Percentiles rank a stretch among this genome's conserved stretches.
These are phyloP conservation scores for Cantharellus cinnabarinus DNA, from an alignment of 768 basidiomycete genomes.

Conservation along the genomic window DNA sequence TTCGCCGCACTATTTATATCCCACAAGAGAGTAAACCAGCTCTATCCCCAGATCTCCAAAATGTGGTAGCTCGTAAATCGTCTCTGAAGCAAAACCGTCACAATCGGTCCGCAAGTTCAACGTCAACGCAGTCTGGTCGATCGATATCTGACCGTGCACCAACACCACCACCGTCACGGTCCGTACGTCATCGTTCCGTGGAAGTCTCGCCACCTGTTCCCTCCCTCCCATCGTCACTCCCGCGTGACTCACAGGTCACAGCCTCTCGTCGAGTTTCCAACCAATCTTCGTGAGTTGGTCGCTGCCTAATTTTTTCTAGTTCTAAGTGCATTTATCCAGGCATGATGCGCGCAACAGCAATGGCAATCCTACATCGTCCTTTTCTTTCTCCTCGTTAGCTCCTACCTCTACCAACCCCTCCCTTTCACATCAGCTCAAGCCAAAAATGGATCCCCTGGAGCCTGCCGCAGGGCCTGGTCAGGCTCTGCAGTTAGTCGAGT, in stretches of 20 bases:
- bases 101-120: conserved; percentile 40
- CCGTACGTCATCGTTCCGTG: conserved; percentile 15
- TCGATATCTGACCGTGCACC: conserved; percentile 67
- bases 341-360: background rate
- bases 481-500: conserved; percentile 24
- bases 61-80: conserved; percentile 11
- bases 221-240: conserved; percentile 2
- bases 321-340: background rate
- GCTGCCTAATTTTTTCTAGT: background rate
- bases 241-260: background rate
- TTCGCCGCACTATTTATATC: conserved; percentile 63
- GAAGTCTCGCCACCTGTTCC: conserved; percentile 8
- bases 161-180: conserved; percentile 57
- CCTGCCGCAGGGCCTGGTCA: background rate
- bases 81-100: conserved; percentile 24
- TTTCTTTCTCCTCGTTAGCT: no score
- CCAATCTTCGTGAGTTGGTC: background rate
- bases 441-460: background rate
- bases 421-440: no score
- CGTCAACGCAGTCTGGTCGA: conserved; percentile 37
- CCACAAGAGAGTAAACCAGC: conserved; percentile 33
- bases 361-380: no score
- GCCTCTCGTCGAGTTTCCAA: background rate
- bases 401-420: no score
- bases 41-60: conserved; percentile 9